These are phyloP conservation scores for Penicillium sp. DNA, from an alignment of 2,329 filamentous ascomycete species.

Conservation along the genomic window DNA sequence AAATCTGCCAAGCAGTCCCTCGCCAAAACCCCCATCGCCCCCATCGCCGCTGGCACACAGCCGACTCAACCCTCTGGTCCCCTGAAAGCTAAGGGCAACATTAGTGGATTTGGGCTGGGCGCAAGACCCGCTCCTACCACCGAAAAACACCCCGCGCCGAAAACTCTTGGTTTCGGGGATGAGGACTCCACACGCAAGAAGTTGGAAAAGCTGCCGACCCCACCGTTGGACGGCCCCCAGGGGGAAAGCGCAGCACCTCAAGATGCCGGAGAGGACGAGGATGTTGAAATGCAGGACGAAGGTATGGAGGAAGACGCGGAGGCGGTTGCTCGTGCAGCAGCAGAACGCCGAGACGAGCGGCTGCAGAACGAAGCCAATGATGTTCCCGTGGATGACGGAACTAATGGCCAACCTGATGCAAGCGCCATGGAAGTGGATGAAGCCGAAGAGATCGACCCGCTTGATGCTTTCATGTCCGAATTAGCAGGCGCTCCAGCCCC, in stretches of 20 bases:
- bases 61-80: constrained; percentile 50
- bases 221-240: constrained; percentile 65
- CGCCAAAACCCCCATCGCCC: constrained; percentile 44
- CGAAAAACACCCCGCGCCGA: constrained; percentile 69
- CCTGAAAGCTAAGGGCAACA: constrained; percentile 67
- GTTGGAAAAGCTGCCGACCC: constrained; percentile 83
- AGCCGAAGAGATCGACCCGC: constrained; percentile 73
- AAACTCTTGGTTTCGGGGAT: constrained; percentile 81
- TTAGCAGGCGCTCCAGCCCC: constrained; percentile 54
- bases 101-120: constrained; percentile 80
- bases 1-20: constrained; percentile 31
- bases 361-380: constrained; percentile 55
- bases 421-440: constrained; percentile 44
- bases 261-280: constrained; percentile 70
- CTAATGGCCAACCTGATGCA: constrained; percentile 31
- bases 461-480: constrained; percentile 95
- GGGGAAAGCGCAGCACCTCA: constrained; percentile 57
- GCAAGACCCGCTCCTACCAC: constrained; percentile 65
- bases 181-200: constrained; percentile 85
- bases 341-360: constrained; percentile 77
- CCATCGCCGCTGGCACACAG: constrained; percentile 43
- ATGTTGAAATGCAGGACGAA: constrained; percentile 73
- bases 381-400: constrained; percentile 45
- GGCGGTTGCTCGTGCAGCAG: constrained; percentile 79
- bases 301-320: constrained; percentile 85